These are phyloP conservation scores for Acrocalymma vagum DNA, from an alignment of 2,329 filamentous ascomycete species.

Conservation along the genomic window DNA sequence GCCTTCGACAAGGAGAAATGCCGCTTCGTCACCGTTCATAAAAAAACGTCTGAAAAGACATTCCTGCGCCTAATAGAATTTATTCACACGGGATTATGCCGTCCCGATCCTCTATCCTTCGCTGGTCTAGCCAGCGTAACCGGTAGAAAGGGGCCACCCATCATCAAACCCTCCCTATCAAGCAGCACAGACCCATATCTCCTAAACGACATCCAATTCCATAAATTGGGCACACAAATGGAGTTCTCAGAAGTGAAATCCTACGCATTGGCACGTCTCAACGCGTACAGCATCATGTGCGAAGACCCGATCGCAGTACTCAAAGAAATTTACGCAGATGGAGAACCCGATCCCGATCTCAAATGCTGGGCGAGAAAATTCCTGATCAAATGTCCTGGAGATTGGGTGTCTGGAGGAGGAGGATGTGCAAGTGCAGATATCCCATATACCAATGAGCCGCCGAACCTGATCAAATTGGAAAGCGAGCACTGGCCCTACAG, in stretches of 20 bases:
- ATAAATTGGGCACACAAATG: slow-evolving; percentile 44
- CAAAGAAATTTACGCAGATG: slow-evolving; percentile 41
- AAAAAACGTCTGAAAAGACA: slow-evolving; percentile 31
- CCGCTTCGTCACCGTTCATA: slow-evolving; percentile 39
- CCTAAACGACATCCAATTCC: slow-evolving; percentile 31
- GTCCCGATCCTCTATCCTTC: slow-evolving; percentile 23
- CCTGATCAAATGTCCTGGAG: slow-evolving; percentile 15
- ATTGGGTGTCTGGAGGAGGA: slow-evolving; percentile 6
- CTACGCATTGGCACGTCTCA: slow-evolving; percentile 44
- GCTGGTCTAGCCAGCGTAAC: slow-evolving; percentile 10
- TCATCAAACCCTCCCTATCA: slow-evolving; percentile 34
- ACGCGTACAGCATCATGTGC: slow-evolving; percentile 33
- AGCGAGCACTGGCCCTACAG: slow-evolving; percentile 19
- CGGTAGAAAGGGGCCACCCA: slow-evolving; percentile 26
- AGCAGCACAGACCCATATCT: slow-evolving; percentile 18
- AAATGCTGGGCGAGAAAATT: slow-evolving; percentile 32
- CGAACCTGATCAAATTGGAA: slow-evolving; percentile 35
- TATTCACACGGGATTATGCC: slow-evolving; percentile 31
- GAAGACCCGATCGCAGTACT: slow-evolving; percentile 49
- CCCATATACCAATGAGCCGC: slow-evolving; percentile 11
- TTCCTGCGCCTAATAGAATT: slow-evolving; percentile 47
- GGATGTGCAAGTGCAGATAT: not conserved
- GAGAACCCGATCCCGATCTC: slow-evolving; percentile 30
- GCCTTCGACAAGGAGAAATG: slow-evolving; percentile 34
- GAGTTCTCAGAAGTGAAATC: slow-evolving; percentile 47